Conservation (phyloP, 2,329 filamentous ascomycete species). For the Chaetomiaceae sp. region DNA sequence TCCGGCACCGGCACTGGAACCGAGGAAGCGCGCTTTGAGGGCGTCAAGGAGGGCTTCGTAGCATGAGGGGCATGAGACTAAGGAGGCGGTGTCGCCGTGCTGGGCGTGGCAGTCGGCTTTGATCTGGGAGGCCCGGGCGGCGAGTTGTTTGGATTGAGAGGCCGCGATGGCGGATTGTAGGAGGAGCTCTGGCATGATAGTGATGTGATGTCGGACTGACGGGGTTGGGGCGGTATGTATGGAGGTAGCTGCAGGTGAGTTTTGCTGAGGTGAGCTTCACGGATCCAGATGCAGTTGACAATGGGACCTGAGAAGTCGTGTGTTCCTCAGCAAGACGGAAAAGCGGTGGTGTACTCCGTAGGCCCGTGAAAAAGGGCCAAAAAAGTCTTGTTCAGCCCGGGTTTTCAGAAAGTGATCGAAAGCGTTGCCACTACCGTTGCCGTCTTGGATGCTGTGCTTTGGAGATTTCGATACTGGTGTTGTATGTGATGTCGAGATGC, state of each 20-base stretch:
- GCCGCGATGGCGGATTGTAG: slow-evolving; percentile 20
- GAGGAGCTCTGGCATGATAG: slow-evolving; percentile 25
- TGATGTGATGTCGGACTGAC: neutral
- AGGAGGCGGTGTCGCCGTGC: slow-evolving; percentile 33
- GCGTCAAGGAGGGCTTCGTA: slow-evolving; percentile 44
- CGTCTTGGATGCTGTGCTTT: no score
- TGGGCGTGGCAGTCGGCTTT: slow-evolving; percentile 39
- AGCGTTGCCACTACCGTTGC: no score
- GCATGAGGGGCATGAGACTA: slow-evolving; percentile 45
- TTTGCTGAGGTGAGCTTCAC: no score
- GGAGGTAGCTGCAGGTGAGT: no score
- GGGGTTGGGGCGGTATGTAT: neutral
- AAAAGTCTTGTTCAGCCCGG: no score
- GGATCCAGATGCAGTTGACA: no score
- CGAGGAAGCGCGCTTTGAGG: slow-evolving; percentile 39
- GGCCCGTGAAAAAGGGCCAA: no score
- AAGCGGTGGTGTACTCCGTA: no score
- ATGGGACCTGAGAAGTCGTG: no score
- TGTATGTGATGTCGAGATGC: neutral
- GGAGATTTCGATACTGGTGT: no score
- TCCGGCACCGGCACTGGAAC: slow-evolving; percentile 14
- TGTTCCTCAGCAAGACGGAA: no score
- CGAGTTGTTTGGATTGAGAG: slow-evolving; percentile 30
- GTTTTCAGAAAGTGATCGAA: no score
- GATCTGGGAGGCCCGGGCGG: slow-evolving; percentile 39